These are phyloP conservation scores for Shiraia sp. DNA, from an alignment of 2,329 filamentous ascomycete species.

Conservation along the genomic window DNA sequence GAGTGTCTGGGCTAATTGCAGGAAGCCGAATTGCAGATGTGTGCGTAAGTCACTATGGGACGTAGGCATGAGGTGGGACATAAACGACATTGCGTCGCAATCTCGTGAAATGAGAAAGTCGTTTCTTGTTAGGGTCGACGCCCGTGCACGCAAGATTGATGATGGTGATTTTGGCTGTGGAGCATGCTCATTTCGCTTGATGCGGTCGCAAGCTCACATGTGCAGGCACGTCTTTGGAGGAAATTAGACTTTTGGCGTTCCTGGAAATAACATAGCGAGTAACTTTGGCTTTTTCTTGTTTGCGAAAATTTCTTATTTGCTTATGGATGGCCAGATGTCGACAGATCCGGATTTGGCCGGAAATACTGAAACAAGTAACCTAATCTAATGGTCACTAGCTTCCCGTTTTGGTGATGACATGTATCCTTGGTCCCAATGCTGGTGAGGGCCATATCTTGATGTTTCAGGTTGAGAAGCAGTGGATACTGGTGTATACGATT, in stretches of 20 bases:
- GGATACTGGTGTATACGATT: constrained; percentile 26
- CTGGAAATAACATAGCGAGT: constrained; percentile 11
- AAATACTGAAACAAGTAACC: constrained; percentile 26
- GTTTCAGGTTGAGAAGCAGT: constrained; percentile 40
- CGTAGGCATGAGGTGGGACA: constrained; percentile 13
- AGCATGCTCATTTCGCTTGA: constrained; percentile 44
- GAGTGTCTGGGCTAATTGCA: constrained; percentile 15
- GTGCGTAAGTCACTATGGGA: constrained; percentile 1
- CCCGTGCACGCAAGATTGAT: constrained; percentile 33
- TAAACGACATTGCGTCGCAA: constrained; percentile 35
- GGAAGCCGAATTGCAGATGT: constrained; percentile 17
- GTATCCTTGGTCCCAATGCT: constrained; percentile 37
- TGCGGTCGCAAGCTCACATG: constrained; percentile 28
- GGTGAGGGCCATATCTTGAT: constrained; percentile 34
- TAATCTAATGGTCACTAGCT: constrained; percentile 38
- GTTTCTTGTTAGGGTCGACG: constrained; percentile 26
- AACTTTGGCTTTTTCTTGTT: constrained; percentile 8
- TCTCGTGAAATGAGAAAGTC: constrained; percentile 37
- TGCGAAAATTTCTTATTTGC: constrained; percentile 9
- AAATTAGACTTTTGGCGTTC: constrained; percentile 26
- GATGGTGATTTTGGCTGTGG: constrained; percentile 34
- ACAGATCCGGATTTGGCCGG: constrained; percentile 20
- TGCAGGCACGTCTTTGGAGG: constrained; percentile 7
- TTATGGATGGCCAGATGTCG: constrained; percentile 14
- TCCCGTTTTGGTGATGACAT: constrained; percentile 44